Base-by-base conservation (phyloP, 345 rosid species). In the Pistacia integerrima region DNA sequence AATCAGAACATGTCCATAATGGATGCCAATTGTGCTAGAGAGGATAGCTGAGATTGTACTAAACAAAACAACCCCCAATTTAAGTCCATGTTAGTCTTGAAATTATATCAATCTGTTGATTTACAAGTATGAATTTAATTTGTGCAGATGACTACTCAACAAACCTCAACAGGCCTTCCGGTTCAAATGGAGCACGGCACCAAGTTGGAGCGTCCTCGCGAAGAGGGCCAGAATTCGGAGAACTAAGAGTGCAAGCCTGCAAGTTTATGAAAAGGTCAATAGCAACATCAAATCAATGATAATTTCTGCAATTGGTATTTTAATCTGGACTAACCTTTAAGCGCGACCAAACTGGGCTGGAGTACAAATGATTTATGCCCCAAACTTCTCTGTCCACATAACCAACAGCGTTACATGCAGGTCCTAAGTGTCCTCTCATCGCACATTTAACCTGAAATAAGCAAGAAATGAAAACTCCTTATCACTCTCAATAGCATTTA, bases 351-450 rank as follows among this genome's bases (percentile, higher is more conserved):
- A 86, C 94, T 0, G 92, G 94, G 16, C 1, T 49, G 0, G 20
- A 22, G 72, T 90, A 90, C 36, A 90, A 82, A 87, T 90, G 94
- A 76, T 88, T 88, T 49, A 90, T 2, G 11, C 92, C 94, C 92
- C 90, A 88, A 67, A 87, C 87, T 72, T 80, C 73, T 63, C 91
- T 66, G 75, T 90, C 94, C 6, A 90, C 88, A 18, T 80, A 81
- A 48, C 94, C 91, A 25, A 88, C 91, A n/a, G 90, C 91, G 68
- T 90, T 90, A 86, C 92, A 90, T 17, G 89, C 94, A 1, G 94
- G 92, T 63, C 92, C 92, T 20, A 90, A 71, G 78, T 87, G 94
- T 28, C 94, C 92, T 79, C 94, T 84, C 88, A 87, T 90, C 75
- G 90, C 92, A 81, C 92, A 90, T 69, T 82, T 82, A 4, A 90